Conservation (phyloP, 306 rosid species). For the Dalbergia oliveri region DNA sequence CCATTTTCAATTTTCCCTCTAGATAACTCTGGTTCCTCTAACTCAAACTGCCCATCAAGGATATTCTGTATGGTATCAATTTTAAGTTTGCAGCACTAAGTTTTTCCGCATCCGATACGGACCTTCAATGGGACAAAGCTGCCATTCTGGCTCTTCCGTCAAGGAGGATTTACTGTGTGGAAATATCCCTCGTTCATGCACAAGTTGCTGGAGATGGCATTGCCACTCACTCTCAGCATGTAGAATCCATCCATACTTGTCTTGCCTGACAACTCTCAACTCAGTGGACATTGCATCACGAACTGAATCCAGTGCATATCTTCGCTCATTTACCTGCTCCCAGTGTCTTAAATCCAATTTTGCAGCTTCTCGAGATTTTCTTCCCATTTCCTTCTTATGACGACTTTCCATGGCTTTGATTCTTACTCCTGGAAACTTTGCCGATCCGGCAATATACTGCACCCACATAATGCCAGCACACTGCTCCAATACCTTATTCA, state of each 20-base stretch:
- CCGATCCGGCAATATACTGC: constrained; percentile 91
- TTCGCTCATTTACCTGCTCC: constrained; percentile 94
- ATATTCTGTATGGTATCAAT: constrained; percentile 83
- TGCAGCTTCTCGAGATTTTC: constrained; percentile 82
- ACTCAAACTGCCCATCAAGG: constrained; percentile 80
- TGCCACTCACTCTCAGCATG: constrained; percentile 99
- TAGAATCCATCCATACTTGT: constrained; percentile 99
- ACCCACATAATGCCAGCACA: constrained; percentile 97
- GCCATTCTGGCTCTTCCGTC: constrained; percentile 82
- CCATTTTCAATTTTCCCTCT: constrained; percentile 62
- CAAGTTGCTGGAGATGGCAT: constrained; percentile 93
- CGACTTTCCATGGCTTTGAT: constrained; percentile 96
- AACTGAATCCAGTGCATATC: constrained; percentile 93
- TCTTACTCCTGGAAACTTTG: constrained; percentile 97
- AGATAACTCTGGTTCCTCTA: constrained; percentile 61
- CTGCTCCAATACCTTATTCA: constrained; percentile 89
- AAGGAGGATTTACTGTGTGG: constrained; percentile 69
- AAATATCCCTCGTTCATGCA: constrained; percentile 95
- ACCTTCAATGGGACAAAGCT: constrained; percentile 99
- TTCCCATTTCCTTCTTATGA: constrained; percentile 91
- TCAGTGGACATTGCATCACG: constrained; percentile 97
- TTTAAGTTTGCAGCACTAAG: constrained; percentile 82
- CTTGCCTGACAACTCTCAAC: constrained; percentile 98
- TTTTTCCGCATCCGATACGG: constrained; percentile 99
- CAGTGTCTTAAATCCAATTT: constrained; percentile 87